Conservation (phyloP, 345 rosid genomes). For the Eucalyptus shirleyi region DNA sequence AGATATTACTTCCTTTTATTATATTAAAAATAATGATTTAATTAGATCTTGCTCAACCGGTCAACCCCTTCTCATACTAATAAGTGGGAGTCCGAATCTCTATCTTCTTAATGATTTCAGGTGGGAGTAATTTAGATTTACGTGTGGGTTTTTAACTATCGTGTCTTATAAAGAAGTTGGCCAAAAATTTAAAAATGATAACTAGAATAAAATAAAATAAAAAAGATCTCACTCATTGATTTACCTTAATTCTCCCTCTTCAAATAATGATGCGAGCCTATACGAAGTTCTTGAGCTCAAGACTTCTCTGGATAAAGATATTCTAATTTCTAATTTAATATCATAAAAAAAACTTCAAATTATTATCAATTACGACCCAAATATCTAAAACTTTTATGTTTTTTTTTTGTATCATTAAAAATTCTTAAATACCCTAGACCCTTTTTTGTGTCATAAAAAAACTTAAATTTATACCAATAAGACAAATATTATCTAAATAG, state of each 20-base stretch:
- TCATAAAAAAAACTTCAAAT: no score
- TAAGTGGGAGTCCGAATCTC: accelerated
- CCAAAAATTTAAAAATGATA: accelerated
- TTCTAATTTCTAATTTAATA: accelerated
- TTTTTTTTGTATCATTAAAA: no score
- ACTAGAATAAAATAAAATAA: accelerated
- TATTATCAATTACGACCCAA: accelerated
- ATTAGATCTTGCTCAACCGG: neutral
- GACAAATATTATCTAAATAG: accelerated
- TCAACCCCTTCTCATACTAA: accelerated
- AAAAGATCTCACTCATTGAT: accelerated
- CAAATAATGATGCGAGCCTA: accelerated
- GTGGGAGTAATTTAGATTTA: accelerated
- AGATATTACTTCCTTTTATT: neutral
- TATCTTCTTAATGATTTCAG: accelerated
- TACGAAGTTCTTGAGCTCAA: accelerated
- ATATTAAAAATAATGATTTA: no score
- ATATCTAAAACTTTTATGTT: no score
- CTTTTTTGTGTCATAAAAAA: no score
- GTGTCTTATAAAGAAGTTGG: accelerated
- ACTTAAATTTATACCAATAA: accelerated
- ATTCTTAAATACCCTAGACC: neutral
- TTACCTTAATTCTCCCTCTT: neutral
- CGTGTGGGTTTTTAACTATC: accelerated
- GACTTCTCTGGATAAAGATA: accelerated